Percentiles rank a stretch among this genome's conserved stretches.
Evolutionary conservation across 106 monocot species (phyloP).

Genomic region (Narthecium ossifragum): DNA sequence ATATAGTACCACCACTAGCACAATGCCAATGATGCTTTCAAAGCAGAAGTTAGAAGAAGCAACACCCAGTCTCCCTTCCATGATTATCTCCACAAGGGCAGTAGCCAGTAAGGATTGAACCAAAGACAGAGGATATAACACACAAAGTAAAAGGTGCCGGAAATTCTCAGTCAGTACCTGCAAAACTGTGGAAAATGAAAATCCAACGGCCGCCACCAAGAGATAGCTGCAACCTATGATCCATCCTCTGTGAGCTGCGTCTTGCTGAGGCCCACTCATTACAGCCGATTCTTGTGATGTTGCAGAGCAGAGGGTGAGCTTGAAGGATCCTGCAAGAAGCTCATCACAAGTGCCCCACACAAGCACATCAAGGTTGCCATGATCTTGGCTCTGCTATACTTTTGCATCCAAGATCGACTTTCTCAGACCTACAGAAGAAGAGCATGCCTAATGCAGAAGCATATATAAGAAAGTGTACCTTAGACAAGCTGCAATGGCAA

Average conservation of each 20-base stretch:
- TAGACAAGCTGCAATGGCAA: slow-evolving; percentile 49
- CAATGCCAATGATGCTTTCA: slow-evolving; percentile 13
- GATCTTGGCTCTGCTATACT: slow-evolving; percentile 54
- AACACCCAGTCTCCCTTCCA: slow-evolving; percentile 32
- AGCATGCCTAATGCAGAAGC: no score
- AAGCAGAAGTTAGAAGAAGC: slow-evolving; percentile 24
- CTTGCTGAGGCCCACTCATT: no score
- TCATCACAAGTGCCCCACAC: slow-evolving; percentile 51
- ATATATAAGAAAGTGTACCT: slow-evolving; percentile 35
- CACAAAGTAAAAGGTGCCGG: slow-evolving; percentile 59
- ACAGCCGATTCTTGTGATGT: neutral
- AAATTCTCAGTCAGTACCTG: slow-evolving; percentile 43
- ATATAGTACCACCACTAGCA: slow-evolving; percentile 40
- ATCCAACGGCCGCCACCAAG: slow-evolving; percentile 16
- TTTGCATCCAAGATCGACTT: slow-evolving; percentile 49
- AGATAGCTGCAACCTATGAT: slow-evolving; percentile 56
- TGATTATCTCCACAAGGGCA: slow-evolving; percentile 21
- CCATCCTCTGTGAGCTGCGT: slow-evolving; percentile 42
- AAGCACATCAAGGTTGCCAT: slow-evolving; percentile 66
- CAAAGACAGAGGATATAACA: slow-evolving; percentile 27
- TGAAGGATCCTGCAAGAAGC: slow-evolving; percentile 46
- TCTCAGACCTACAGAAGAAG: slow-evolving; percentile 41
- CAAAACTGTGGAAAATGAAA: slow-evolving; percentile 47
- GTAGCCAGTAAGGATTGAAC: slow-evolving; percentile 40
- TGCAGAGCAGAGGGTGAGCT: neutral